A percentile compares a stretch with the other conserved stretches of the same genome.
Conservation (phyloP, 768 basidiomycete genomes). For the Boletus tomentosulus region DNA sequence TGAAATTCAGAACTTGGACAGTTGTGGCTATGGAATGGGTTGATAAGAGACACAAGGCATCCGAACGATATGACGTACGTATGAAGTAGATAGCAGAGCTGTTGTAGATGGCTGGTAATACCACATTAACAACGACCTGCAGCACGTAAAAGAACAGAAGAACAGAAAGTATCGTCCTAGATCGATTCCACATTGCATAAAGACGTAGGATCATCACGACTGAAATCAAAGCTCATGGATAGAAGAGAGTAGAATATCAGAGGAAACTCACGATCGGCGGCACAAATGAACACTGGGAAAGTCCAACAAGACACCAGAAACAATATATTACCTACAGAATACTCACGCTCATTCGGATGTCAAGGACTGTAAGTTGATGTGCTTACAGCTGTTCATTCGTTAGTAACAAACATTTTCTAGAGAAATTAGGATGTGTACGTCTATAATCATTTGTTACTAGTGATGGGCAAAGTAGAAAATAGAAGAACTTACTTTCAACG, state of each 20-base stretch:
- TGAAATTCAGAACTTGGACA: not conserved
- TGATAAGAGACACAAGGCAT: not conserved
- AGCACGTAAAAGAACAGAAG: constrained; percentile 1
- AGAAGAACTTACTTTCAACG: not conserved
- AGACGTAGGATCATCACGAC: constrained; percentile 16
- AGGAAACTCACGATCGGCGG: not conserved
- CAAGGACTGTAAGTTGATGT: not conserved
- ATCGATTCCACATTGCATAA: constrained; percentile 2
- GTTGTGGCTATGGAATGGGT: not conserved
- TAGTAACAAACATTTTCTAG: too few species aligned
- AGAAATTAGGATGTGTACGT: not conserved
- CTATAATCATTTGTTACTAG: not conserved
- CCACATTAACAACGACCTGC: not conserved
- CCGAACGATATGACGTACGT: not conserved
- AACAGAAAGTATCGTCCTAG: too few species aligned
- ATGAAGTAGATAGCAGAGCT: constrained; percentile 1
- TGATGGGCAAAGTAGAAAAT: not conserved
- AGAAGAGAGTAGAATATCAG: too few species aligned
- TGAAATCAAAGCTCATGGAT: not conserved
- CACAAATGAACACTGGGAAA: too few species aligned
- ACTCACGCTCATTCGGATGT: not conserved
- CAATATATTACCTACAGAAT: not conserved
- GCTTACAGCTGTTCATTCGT: constrained; percentile 1
- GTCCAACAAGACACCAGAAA: too few species aligned
- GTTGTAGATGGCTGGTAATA: constrained; percentile 1